Conservation (phyloP, 179 eudicot species). For the Silene noctiflora region DNA sequence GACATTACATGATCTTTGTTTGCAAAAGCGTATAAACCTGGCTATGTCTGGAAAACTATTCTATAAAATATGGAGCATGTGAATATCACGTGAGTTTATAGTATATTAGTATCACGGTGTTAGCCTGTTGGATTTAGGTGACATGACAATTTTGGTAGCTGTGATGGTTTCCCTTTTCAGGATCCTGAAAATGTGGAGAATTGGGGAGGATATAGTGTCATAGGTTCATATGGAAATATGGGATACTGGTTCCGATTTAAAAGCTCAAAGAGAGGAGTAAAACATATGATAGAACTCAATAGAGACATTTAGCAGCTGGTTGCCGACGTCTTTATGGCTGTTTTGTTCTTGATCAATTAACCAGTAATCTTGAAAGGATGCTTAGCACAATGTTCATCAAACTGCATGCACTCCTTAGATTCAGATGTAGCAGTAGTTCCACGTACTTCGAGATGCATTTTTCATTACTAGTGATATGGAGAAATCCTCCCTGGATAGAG, state of each 20-base stretch:
- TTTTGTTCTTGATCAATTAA: background rate
- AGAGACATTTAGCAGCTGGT: background rate
- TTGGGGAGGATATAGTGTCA: background rate
- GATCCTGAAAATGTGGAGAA: background rate
- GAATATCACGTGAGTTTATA: too few species aligned
- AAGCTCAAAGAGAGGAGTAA: background rate
- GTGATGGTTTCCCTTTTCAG: background rate
- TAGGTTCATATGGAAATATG: background rate
- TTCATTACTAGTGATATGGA: background rate
- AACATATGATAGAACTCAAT: background rate
- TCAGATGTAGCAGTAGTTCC: background rate
- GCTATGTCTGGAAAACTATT: background rate
- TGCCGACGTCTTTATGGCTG: background rate
- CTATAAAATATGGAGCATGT: background rate
- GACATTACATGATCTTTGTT: background rate
- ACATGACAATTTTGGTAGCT: too few species aligned
- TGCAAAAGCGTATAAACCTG: background rate
- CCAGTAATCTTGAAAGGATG: background rate
- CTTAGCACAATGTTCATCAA: background rate
- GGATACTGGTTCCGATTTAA: background rate
- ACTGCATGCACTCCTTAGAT: too few species aligned
- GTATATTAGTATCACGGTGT: too few species aligned
- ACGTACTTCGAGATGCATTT: background rate
- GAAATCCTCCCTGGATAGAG: background rate
- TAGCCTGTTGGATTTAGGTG: too few species aligned